These are phyloP conservation scores for Gossypioides kirkii DNA, from an alignment of 345 rosid species.

Conservation along the genomic window DNA sequence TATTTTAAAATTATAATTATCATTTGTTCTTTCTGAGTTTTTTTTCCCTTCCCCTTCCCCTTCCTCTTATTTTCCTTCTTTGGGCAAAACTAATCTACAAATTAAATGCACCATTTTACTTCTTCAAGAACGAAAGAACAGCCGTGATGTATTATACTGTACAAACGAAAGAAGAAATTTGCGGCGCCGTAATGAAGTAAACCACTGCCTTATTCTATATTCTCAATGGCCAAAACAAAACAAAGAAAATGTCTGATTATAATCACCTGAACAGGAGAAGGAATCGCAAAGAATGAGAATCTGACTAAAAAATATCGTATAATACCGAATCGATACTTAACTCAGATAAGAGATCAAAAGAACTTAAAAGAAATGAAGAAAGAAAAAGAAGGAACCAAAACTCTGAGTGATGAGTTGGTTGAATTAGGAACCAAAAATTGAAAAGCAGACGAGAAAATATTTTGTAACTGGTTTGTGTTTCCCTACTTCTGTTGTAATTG, in stretches of 20 bases:
- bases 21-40: too few relatives aligned
- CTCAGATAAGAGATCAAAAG: neutral
- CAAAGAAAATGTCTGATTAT: neutral
- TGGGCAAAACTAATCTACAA: neutral
- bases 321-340: slow-evolving; percentile 11
- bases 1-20: too few relatives aligned
- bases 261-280: slow-evolving; percentile 11
- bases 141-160: neutral
- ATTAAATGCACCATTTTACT: slow-evolving; percentile 2
- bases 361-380: neutral
- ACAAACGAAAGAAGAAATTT: neutral
- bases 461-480: neutral
- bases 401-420: slow-evolving; percentile 27
- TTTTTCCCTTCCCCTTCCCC: too few relatives aligned
- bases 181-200: slow-evolving; percentile 6
- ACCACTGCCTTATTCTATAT: slow-evolving; percentile 1
- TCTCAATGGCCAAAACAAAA: slow-evolving; percentile 4
- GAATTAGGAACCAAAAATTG: slow-evolving; percentile 15
- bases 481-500: neutral
- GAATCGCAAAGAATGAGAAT: slow-evolving; percentile 30
- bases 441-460: neutral
- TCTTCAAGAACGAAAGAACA: neutral
- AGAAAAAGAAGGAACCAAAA: slow-evolving; percentile 1
- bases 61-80: too few relatives aligned
- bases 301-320: slow-evolving; percentile 16